Percentiles rank a stretch among this genome's conserved stretches.
Conservation (phyloP, 2,329 filamentous ascomycete genomes). For the Zymoseptoria pseudotritici region DNA sequence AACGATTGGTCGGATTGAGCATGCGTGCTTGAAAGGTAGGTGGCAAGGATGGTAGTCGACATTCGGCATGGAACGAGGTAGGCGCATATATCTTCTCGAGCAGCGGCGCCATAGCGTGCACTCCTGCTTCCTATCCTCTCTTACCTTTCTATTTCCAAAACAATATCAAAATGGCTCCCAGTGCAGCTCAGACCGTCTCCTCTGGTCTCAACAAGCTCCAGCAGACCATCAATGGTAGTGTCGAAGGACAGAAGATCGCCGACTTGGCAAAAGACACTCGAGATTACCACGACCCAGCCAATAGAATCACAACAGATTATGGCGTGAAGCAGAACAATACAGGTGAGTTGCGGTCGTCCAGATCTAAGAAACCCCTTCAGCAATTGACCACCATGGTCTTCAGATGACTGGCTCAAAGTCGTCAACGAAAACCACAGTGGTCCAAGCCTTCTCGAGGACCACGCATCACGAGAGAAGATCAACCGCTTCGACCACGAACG, state of each 20-base stretch:
- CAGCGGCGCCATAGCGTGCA: neutral
- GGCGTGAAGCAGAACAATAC: conserved; percentile 66
- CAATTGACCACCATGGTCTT: neutral
- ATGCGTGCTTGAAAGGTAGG: neutral
- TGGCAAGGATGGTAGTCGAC: neutral
- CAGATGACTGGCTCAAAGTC: conserved; percentile 68
- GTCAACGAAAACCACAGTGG: conserved; percentile 57
- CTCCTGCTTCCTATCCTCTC: neutral
- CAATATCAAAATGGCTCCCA: conserved; percentile 13
- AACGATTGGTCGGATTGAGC: neutral
- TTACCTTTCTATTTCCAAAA: neutral
- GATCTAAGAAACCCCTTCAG: neutral
- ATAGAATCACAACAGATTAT: conserved; percentile 66
- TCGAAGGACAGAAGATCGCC: conserved; percentile 45
- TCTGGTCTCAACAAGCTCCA: conserved; percentile 24
- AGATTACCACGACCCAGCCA: conserved; percentile 48
- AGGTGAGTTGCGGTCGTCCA: conserved; percentile 3
- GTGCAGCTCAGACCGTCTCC: conserved; percentile 11
- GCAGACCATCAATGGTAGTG: conserved; percentile 27
- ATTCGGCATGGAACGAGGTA: neutral
- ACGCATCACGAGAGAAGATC: conserved; percentile 66
- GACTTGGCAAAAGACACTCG: conserved; percentile 55
- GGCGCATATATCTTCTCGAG: neutral
- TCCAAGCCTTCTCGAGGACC: conserved; percentile 63
- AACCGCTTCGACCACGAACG: conserved; percentile 70